Conservation (phyloP, 805 yeast genomes). For the Danielia reshetovae region DNA sequence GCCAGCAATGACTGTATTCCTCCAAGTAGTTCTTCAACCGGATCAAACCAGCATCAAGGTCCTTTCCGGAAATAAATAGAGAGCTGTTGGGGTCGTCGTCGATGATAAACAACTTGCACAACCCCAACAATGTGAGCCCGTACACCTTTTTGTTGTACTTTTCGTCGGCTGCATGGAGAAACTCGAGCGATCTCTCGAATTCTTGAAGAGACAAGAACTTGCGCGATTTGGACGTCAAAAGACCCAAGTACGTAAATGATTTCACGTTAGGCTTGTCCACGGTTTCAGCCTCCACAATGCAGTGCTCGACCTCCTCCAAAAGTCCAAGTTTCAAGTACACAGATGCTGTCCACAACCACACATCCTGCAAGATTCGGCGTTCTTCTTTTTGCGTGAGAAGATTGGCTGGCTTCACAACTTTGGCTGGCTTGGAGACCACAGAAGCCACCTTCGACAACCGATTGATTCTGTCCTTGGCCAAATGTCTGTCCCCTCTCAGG, state of each 20-base stretch:
- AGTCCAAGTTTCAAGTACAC: slow-evolving; percentile 57
- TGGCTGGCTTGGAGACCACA: background rate
- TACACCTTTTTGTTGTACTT: slow-evolving; percentile 32
- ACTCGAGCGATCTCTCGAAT: slow-evolving; percentile 59
- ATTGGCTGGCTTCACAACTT: background rate
- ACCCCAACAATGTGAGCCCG: slow-evolving; percentile 51
- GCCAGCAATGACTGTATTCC: slow-evolving; percentile 33
- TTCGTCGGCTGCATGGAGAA: slow-evolving; percentile 20
- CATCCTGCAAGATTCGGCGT: slow-evolving; percentile 42
- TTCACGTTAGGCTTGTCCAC: slow-evolving; percentile 42
- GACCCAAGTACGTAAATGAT: slow-evolving; percentile 49
- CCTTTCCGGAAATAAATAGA: slow-evolving; percentile 52
- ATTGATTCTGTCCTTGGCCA: slow-evolving; percentile 20
- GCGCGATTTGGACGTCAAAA: slow-evolving; percentile 38
- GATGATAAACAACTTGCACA: slow-evolving; percentile 46
- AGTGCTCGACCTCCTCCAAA: slow-evolving; percentile 59
- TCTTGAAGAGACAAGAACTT: slow-evolving; percentile 54
- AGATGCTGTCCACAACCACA: slow-evolving; percentile 75
- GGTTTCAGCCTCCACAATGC: slow-evolving; percentile 67
- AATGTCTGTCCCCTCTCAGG: slow-evolving; percentile 8
- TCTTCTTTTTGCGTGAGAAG: slow-evolving; percentile 2
- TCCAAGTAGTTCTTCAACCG: slow-evolving; percentile 48
- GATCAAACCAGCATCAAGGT: slow-evolving; percentile 57
- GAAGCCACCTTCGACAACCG: slow-evolving; percentile 12
- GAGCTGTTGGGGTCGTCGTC: slow-evolving; percentile 31